A percentile compares a stretch with the other conserved stretches of the same genome.
Evolutionary conservation across 1,139 yeast species (phyloP).

Genomic region (Eremothecium gossypii): DNA sequence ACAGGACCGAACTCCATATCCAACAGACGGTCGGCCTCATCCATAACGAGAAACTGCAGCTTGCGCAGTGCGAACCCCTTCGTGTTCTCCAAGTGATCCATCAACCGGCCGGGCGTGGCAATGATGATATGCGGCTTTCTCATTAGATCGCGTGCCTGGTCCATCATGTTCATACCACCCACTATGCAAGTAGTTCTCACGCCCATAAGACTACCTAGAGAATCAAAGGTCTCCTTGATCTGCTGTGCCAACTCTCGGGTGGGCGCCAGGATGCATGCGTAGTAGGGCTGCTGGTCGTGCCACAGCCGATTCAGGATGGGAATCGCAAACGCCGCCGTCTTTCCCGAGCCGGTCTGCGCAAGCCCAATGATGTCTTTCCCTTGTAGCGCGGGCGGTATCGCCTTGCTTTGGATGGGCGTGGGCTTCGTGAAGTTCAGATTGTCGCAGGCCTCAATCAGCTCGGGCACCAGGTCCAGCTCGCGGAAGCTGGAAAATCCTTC

Average conservation of each 20-base stretch:
- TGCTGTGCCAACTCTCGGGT: slow-evolving; percentile 96
- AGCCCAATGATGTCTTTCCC: slow-evolving; percentile 78
- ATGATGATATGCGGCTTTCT: slow-evolving; percentile 90
- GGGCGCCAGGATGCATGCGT: slow-evolving; percentile 87
- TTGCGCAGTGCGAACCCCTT: slow-evolving; percentile 81
- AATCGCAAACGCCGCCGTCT: slow-evolving; percentile 79
- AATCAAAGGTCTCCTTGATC: slow-evolving; percentile 90
- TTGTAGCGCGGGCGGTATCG: slow-evolving; percentile 84
- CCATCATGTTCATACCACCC: slow-evolving; percentile 99
- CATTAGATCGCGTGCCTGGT: slow-evolving; percentile 88
- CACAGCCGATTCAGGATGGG: slow-evolving; percentile 88
- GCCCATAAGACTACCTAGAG: slow-evolving; percentile 87
- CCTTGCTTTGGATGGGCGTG: slow-evolving; percentile 86
- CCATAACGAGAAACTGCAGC: slow-evolving; percentile 81
- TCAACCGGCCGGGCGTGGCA: slow-evolving; percentile 93
- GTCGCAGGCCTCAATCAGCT: slow-evolving; percentile 69
- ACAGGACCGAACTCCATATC: slow-evolving; percentile 98
- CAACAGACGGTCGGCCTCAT: slow-evolving; percentile 90
- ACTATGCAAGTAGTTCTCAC: slow-evolving; percentile 78
- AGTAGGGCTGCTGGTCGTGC: slow-evolving; percentile 81
- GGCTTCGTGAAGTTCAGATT: slow-evolving; percentile 56
- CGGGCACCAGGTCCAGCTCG: slow-evolving; percentile 62
- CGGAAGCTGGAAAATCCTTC: slow-evolving; percentile 33
- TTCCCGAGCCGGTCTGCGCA: slow-evolving; percentile 81
- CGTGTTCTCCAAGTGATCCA: slow-evolving; percentile 93